These are phyloP conservation scores for Stachybotrys echinatus DNA, from an alignment of 2,329 filamentous ascomycete genomes.

Conservation along the genomic window DNA sequence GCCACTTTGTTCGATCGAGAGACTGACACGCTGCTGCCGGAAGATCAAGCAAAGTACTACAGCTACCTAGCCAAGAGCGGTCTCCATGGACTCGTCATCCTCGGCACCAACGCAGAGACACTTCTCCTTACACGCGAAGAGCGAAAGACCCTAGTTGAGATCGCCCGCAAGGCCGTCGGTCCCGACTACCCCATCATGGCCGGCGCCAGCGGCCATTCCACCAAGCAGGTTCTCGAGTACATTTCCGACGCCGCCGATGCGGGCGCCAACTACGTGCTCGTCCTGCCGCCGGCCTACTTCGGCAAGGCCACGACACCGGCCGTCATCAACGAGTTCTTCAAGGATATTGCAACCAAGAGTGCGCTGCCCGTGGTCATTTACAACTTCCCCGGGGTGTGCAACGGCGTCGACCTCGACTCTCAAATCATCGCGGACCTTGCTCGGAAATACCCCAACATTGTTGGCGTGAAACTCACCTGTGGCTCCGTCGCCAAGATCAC, in stretches of 20 bases:
- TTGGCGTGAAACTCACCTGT: conserved; percentile 67
- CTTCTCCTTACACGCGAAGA: conserved; percentile 56
- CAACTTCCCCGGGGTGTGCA: conserved; percentile 65
- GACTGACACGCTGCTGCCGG: conserved; percentile 42
- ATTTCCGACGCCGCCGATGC: conserved; percentile 53
- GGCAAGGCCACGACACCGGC: conserved; percentile 53
- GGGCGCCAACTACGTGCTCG: conserved; percentile 56
- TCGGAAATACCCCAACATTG: conserved; percentile 46
- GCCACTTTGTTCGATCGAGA: conserved; percentile 48
- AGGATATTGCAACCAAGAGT: conserved; percentile 46
- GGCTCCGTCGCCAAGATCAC: conserved; percentile 68
- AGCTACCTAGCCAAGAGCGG: conserved; percentile 43
- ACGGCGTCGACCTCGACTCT: conserved; percentile 63
- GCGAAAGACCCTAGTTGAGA: conserved; percentile 47
- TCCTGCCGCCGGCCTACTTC: conserved; percentile 61
- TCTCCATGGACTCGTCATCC: conserved; percentile 45
- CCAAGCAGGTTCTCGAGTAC: conserved; percentile 56
- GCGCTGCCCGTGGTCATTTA: conserved; percentile 58
- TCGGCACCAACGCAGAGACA: conserved; percentile 51
- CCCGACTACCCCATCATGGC: conserved; percentile 83
- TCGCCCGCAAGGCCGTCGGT: conserved; percentile 70
- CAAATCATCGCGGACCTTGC: conserved; percentile 41
- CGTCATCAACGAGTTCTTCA: conserved; percentile 56
- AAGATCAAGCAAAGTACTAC: conserved; percentile 45
- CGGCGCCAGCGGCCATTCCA: conserved; percentile 61